These are phyloP conservation scores for Obelidium mucronatum DNA, from an alignment of 192 early-diverging fungal genomes.

Conservation along the genomic window DNA sequence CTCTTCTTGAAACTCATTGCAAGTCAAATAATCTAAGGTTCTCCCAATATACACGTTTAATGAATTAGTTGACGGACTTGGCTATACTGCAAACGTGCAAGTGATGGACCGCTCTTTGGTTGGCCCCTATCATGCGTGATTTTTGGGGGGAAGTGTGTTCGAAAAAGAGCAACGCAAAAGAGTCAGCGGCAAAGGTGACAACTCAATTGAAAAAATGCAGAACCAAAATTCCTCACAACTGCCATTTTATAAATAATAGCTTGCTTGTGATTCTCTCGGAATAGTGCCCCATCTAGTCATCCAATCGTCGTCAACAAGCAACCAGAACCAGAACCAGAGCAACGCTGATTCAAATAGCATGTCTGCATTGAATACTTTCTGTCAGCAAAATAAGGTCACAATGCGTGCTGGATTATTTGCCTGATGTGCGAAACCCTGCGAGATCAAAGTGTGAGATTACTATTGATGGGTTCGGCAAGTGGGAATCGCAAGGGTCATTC, in stretches of 20 bases:
- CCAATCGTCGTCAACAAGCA: background rate
- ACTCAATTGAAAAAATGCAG: too few species aligned
- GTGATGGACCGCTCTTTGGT: too few species aligned
- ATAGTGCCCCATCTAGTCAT: background rate
- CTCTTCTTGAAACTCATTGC: too few species aligned
- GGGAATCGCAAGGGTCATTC: background rate
- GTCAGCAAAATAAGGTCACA: background rate
- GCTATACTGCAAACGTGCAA: background rate
- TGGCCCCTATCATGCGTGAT: too few species aligned
- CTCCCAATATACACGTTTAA: background rate
- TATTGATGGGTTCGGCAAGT: background rate
- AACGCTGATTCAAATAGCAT: background rate
- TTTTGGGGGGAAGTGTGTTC: background rate
- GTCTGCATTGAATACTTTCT: background rate
- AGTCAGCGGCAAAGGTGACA: background rate
- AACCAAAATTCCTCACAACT: too few species aligned
- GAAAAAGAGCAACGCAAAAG: background rate
- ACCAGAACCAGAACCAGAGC: background rate
- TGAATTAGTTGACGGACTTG: background rate
- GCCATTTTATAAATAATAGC: too few species aligned
- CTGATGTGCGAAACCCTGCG: too few species aligned
- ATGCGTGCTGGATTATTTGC: too few species aligned
- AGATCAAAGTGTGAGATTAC: background rate
- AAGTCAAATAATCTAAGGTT: too few species aligned
- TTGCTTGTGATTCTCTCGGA: too few species aligned